Percentiles rank a stretch among this genome's conserved stretches.
These are phyloP conservation scores for Ustilago tritici DNA, from an alignment of 1,284 basidiomycete species.

Conservation along the genomic window DNA sequence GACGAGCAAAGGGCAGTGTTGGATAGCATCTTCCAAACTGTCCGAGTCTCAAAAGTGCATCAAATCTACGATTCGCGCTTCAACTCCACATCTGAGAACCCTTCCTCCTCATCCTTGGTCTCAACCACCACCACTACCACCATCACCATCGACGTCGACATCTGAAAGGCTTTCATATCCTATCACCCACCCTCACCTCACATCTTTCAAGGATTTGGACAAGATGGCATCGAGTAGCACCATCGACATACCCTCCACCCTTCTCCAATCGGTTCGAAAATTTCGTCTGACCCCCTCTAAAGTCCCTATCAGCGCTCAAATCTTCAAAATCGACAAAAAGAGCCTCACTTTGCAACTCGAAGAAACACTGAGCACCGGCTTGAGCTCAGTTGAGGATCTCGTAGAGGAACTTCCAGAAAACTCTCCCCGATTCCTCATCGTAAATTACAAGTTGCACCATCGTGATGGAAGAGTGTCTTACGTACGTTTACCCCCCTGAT, in stretches of 20 bases:
- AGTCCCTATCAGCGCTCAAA: constrained; percentile 46
- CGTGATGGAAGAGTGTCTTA: constrained; percentile 86
- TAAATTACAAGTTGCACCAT: constrained; percentile 85
- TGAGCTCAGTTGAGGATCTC: constrained; percentile 53
- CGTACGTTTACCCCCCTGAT: constrained; percentile 36
- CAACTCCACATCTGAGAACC: constrained; percentile 3
- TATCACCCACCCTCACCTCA: no score
- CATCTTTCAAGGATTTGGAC: neutral
- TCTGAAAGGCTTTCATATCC: no score
- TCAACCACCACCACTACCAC: neutral
- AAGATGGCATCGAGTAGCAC: constrained; percentile 36
- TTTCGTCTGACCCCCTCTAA: constrained; percentile 59
- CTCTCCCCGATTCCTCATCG: constrained; percentile 85
- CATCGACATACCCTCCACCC: constrained; percentile 58
- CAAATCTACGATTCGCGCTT: neutral
- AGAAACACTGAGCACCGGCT: constrained; percentile 50
- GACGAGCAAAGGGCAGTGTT: no score
- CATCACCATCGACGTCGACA: no score
- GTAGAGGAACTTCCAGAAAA: constrained; percentile 84
- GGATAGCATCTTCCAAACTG: no score
- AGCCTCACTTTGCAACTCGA: constrained; percentile 59
- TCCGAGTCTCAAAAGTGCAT: no score
- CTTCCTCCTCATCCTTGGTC: no score
- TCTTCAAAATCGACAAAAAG: constrained; percentile 65
- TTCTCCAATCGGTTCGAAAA: constrained; percentile 44